Percentiles rank a stretch among this genome's conserved stretches.
Conservation (phyloP, 2,329 filamentous ascomycete genomes). For the Calycina herbarum region DNA sequence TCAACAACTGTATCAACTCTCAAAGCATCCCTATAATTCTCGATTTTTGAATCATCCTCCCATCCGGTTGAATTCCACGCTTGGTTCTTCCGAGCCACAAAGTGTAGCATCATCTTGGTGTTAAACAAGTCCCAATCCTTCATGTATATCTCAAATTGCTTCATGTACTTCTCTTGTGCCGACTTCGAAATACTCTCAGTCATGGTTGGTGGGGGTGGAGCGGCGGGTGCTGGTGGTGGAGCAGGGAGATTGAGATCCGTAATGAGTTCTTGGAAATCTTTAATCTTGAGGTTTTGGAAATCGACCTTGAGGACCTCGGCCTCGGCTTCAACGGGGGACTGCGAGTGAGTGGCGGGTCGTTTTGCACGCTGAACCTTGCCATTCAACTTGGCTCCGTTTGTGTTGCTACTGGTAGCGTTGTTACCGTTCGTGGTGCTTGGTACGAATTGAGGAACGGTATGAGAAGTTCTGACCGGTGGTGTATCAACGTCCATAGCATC, state of each 20-base stretch:
- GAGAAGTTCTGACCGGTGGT: conserved; percentile 38
- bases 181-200: conserved; percentile 41
- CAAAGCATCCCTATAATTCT: conserved; percentile 59
- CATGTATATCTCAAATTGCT: conserved; percentile 56
- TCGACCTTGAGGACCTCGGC: conserved; percentile 34
- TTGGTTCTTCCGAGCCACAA: conserved; percentile 51
- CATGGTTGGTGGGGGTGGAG: conserved; percentile 41
- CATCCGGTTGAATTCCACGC: conserved; percentile 39
- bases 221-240: conserved; percentile 43
- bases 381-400: background rate
- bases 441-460: conserved; percentile 45
- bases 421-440: conserved; percentile 43
- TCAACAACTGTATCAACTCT: conserved; percentile 65
- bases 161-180: conserved; percentile 52
- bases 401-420: background rate
- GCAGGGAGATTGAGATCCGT: conserved; percentile 51
- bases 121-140: conserved; percentile 53
- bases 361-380: conserved; percentile 25
- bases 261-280: conserved; percentile 52
- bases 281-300: conserved; percentile 46
- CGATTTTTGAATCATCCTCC: conserved; percentile 48
- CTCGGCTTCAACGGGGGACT: conserved; percentile 26
- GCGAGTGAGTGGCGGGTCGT: conserved; percentile 38
- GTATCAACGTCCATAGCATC: conserved; percentile 68
- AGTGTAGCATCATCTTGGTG: conserved; percentile 55